Base-by-base conservation (phyloP, 2,329 filamentous ascomycete genomes). In the Epichloe typhina region DNA sequence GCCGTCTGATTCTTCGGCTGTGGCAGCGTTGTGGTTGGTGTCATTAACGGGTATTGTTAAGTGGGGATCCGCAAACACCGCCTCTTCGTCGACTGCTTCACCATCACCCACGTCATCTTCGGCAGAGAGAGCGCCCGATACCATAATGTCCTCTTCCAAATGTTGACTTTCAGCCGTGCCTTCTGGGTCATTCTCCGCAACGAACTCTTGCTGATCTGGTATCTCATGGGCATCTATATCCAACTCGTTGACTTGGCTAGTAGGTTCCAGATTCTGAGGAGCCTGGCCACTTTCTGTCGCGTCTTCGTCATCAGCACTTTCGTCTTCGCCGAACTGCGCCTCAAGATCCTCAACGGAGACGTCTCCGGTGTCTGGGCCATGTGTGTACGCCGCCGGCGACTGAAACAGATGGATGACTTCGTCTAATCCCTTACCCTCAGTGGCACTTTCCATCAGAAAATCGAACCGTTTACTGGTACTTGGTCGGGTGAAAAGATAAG, bases 341-440 rank as follows among this genome's bases (percentile, higher is more conserved):
- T 41, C 49, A 19, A 40, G 15, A 46, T 51, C 46, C 17, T 51
- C 49, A n/a, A 12, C 38, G 15, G 47, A 45, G 19, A 44, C 21
- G 21, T 38, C 52, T n/a, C 37, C 46, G 19, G 9, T 39, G 15
- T 23, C 45, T 13, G 23, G 35, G 36, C 11, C 37, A 37, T 39
- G 35, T 12, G 21, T 6, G 45, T 26, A 21, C 36, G 33, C 17
- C 35, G 45, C n/a, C 17, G 60, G 63, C 6, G 62, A 56, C 46
- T 63, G 61, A 50, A 71, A 72, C 1, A 66, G 54, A 49, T 70
- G 65, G 13, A 66, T 63, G 44, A 72, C 62, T 55, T 71, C 68
- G 21, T 68, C 66, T 6, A 72, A 61, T 3, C 69, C 65, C 47
- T 66, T 69, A 17, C 69, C 69, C 19, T 63, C 62, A 6, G 68